Base-by-base conservation (phyloP, 2,329 filamentous ascomycete species). In the Cryphonectria japonica region DNA sequence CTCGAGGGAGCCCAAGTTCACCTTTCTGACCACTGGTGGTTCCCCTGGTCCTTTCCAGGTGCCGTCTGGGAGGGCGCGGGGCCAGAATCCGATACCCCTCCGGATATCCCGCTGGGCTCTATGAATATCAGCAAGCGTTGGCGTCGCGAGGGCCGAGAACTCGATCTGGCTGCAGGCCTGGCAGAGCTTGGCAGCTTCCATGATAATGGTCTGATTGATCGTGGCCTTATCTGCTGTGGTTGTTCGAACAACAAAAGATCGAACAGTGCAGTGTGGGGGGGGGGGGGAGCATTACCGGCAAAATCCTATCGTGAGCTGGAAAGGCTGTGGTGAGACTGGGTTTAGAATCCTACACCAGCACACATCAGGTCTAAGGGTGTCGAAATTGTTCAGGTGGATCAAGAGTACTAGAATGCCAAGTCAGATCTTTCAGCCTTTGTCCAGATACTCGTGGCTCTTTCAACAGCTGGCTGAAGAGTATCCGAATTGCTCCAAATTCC, bases 121-220 rank as follows among this genome's bases (percentile, higher is more conserved):
- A 26, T 59, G 26, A 32, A 59, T 19, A 59, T 59, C 54, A 13
- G 54, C 54, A 2, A 59, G 54, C 26, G 54, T 59, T 13, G 54
- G 54, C 14, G 54, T 59, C 6, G 54, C 54, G 29, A 59, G 54
- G 54, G 54, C 54, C 54, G 54, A 59, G 54, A 59, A 59, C 34
- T 59, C 54, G 26, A 59, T 59, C 54, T 32, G 54, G 54, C 54
- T 34, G 29, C 54, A 59, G 26, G 4, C 0, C 5, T 1, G 2
- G 26, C 54, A 59, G 29, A 59, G 54, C 54, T 32, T 59, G 26
- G 26, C 54, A 32, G 29, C 2, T 16, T 59, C 26, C 54, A 59
- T 59, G 54, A 13, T 34, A 59, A 3, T 19, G 54, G 14, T 19
- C 32, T n/a, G 29, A 59, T 8, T 59, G 54, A 32, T 16, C 26